A percentile compares a stretch with the other conserved stretches of the same genome.
Evolutionary conservation across 2,329 filamentous ascomycete species (phyloP).

Genomic region (Sporothrix brunneoviolacea): DNA sequence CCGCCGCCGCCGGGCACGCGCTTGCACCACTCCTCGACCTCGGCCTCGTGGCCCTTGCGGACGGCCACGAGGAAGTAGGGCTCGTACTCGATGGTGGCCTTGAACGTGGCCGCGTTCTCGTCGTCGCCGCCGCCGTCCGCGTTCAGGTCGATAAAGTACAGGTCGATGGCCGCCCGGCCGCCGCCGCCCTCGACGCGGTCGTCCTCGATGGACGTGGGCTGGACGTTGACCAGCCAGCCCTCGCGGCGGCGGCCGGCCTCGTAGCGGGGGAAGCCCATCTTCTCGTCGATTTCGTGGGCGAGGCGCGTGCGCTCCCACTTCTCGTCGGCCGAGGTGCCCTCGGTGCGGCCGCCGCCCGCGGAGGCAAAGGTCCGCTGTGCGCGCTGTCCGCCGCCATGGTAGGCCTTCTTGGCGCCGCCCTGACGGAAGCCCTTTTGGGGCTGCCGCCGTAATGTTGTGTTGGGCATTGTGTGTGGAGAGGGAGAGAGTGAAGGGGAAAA

Average conservation of each 20-base stretch:
- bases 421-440: conserved; percentile 59
- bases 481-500: neutral
- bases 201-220: conserved; percentile 82
- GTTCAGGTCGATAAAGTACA: conserved; percentile 91
- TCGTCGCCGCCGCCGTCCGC: conserved; percentile 96
- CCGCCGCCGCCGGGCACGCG: conserved; percentile 69
- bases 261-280: conserved; percentile 87
- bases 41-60: conserved; percentile 77
- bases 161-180: conserved; percentile 85
- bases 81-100: conserved; percentile 92
- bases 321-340: conserved; percentile 87
- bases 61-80: conserved; percentile 93
- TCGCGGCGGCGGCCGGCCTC: conserved; percentile 76
- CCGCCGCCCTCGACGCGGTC: conserved; percentile 76
- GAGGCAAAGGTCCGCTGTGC: conserved; percentile 69
- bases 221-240: conserved; percentile 93
- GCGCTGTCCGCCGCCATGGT: conserved; percentile 56
- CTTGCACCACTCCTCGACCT: conserved; percentile 94
- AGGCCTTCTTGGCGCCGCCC: conserved; percentile 61
- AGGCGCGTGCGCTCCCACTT: conserved; percentile 80
- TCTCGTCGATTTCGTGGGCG: conserved; percentile 85
- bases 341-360: conserved; percentile 63
- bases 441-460: conserved; percentile 47
- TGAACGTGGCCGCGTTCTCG: conserved; percentile 83
- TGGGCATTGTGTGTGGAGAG: conserved; percentile 41